Base-by-base conservation (phyloP, 805 yeast species). In the Blastobotrys parvus region DNA sequence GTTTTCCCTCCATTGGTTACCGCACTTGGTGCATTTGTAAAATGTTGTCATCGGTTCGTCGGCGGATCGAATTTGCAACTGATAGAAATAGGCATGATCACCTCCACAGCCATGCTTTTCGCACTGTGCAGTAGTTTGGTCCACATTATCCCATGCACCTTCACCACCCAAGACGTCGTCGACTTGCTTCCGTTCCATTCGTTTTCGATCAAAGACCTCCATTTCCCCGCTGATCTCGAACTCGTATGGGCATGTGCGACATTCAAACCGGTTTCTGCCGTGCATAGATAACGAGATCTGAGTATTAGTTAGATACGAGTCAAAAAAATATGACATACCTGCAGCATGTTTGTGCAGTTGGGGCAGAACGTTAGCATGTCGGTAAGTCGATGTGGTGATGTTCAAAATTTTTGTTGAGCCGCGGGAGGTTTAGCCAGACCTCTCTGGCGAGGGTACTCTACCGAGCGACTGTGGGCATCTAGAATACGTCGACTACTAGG, bases 11-110 rank as follows among this genome's bases (percentile, higher is more conserved):
- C 98, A 92, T 65, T 90, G 94, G 59, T 87, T 75, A 39, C 86
- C 85, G 69, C 98, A 92, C 49, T 78, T 81, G 30, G 88, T 88
- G 68, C 98, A 92, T 63, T 90, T 88, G 63, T 86, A 90, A 62
- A 92, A 92, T 2, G 97, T 90, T 0, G 98, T 92, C 97, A 92
- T 92, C 19, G 98, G 98, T 68, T 92, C 98, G 73, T 92, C 98
- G 1, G 98, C 98, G 48, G 95, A 84, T 64, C 98, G 74, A 57
- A 92, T 92, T 64, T 92, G 98, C 46, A 92, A 69, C 66, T 92
- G 97, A 74, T 89, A 92, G 71, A 86, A 92, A 65, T 92, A 92
- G 0, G 98, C 98, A 63, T 87, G 86, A 52, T 78, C 83, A 51
- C 82, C 80, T 33, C 86, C 94, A 69, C 98, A 92, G 2, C 69